Percentiles rank a stretch among this genome's conserved stretches.
These are phyloP conservation scores for Microstroma glucosiphilum DNA, from an alignment of 1,284 basidiomycete genomes.

Conservation along the genomic window DNA sequence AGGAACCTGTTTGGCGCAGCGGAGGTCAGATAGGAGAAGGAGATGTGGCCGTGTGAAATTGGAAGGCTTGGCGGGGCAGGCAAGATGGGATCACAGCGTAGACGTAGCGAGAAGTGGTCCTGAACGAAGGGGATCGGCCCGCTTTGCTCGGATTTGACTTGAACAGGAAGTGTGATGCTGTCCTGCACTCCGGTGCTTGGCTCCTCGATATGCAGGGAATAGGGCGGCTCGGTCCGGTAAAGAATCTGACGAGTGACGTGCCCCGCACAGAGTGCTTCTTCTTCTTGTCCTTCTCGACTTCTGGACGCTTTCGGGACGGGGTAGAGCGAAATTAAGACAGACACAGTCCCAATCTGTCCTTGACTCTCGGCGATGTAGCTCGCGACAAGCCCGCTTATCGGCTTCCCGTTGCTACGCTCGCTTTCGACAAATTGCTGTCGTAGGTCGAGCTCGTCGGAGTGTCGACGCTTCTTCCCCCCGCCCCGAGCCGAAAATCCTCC, in stretches of 20 bases:
- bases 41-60: neutral
- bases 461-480: too few species aligned
- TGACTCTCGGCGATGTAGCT: constrained; percentile 1
- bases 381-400: neutral
- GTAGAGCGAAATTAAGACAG: neutral
- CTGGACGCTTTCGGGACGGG: neutral
- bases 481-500: too few species aligned
- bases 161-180: neutral
- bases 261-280: neutral
- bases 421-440: too few species aligned
- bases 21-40: neutral
- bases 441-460: too few species aligned
- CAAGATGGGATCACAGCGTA: neutral
- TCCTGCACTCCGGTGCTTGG: neutral
- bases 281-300: neutral
- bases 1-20: neutral
- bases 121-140: too few species aligned
- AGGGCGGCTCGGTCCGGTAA: neutral
- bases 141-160: too few species aligned
- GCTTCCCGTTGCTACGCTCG: too few species aligned
- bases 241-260: neutral
- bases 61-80: neutral
- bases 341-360: neutral
- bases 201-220: neutral
- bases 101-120: constrained; percentile 1